phyloP scores from a whole-genome alignment of 2,329 filamentous ascomycete genomes.

The Xylaria sp. region DNA sequence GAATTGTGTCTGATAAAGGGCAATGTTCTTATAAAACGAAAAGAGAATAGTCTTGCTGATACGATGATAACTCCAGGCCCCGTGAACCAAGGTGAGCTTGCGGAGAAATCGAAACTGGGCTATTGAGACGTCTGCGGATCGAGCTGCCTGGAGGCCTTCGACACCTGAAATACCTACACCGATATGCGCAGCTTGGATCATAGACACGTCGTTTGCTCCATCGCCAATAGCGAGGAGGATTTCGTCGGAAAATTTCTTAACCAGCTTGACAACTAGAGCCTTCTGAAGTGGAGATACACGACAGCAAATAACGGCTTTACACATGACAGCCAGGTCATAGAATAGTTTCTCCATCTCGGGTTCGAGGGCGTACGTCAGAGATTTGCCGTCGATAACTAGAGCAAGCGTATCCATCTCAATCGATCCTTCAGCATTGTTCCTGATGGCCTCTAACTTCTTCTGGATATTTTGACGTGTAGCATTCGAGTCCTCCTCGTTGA shows the following conservation, averaged over 20 bases:
- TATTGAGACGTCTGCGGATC: constrained; percentile 95
- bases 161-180: constrained; percentile 97
- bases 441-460: constrained; percentile 93
- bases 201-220: constrained; percentile 98
- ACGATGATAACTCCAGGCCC: constrained; percentile 96
- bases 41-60: constrained; percentile 97
- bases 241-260: constrained; percentile 90
- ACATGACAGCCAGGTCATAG: constrained; percentile 90
- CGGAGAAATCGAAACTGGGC: constrained; percentile 94
- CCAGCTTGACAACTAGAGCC: constrained; percentile 95
- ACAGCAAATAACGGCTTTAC: constrained; percentile 98
- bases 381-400: constrained; percentile 95
- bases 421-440: constrained; percentile 79
- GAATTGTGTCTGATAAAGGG: constrained; percentile 98
- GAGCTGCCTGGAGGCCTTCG: constrained; percentile 94
- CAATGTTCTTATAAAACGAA: constrained; percentile 99
- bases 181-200: constrained; percentile 99
- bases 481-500: constrained; percentile 86
- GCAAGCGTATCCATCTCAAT: constrained; percentile 88
- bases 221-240: constrained; percentile 96
- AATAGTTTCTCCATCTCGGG: constrained; percentile 94
- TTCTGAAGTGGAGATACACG: constrained; percentile 98
- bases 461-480: constrained; percentile 88
- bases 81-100: constrained; percentile 93
- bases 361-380: constrained; percentile 90